These are phyloP conservation scores for Fusarium domesticum DNA, from an alignment of 2,329 filamentous ascomycete genomes.

Conservation along the genomic window DNA sequence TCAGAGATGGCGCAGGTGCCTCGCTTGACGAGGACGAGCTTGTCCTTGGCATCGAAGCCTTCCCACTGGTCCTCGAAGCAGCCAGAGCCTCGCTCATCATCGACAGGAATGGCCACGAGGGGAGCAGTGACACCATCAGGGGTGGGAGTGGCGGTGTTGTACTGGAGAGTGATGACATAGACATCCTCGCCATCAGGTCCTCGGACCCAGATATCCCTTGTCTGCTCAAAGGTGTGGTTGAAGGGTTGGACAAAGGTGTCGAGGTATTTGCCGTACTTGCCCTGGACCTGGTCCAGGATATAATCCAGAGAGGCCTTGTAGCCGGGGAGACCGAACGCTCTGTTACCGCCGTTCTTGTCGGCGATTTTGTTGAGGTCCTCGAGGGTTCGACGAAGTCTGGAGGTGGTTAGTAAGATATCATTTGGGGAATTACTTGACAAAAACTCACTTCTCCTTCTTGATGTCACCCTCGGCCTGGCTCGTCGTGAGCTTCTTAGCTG, in stretches of 20 bases:
- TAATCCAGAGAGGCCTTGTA: constrained; percentile 58
- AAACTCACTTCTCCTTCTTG: constrained; percentile 21
- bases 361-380: constrained; percentile 54
- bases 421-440: rapidly evolving
- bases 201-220: constrained; percentile 41
- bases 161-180: constrained; percentile 42
- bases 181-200: constrained; percentile 46
- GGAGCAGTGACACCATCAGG: constrained; percentile 37
- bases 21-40: constrained; percentile 45
- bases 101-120: constrained; percentile 38
- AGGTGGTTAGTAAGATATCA: constrained; percentile 4
- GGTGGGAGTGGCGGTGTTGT: constrained; percentile 44
- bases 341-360: constrained; percentile 54
- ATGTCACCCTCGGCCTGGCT: constrained; percentile 26
- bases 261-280: constrained; percentile 40
- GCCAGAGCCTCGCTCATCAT: constrained; percentile 38
- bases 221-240: constrained; percentile 45
- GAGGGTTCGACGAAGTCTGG: constrained; percentile 53
- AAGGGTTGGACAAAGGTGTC: constrained; percentile 47
- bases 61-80: constrained; percentile 45
- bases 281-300: constrained; percentile 45
- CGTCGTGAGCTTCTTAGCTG: constrained; percentile 23
- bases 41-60: constrained; percentile 42
- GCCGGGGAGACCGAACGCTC: constrained; percentile 58
- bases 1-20: constrained; percentile 42